Conservation (phyloP, 2,329 filamentous ascomycete genomes). For the Penicillium sp. region DNA sequence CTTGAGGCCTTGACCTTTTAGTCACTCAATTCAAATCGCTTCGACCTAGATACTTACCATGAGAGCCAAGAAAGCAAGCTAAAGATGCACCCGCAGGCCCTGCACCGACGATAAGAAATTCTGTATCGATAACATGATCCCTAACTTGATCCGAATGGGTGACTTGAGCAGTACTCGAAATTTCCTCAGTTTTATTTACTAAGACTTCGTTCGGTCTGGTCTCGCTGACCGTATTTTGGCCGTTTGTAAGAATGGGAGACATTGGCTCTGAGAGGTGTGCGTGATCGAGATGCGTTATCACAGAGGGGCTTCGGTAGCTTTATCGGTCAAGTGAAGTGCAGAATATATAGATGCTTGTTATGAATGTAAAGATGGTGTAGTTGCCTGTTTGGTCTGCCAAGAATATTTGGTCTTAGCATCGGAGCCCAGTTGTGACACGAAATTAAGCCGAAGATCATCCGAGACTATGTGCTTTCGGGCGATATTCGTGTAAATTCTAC, state of each 20-base stretch:
- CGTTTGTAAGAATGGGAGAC: background rate
- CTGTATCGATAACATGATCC: background rate
- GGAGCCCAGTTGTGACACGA: background rate
- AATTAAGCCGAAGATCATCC: background rate
- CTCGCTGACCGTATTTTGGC: background rate
- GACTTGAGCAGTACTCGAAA: background rate
- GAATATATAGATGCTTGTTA: background rate
- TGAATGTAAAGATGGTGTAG: background rate
- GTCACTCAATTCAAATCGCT: background rate
- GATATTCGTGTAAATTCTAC: background rate
- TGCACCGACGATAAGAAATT: background rate
- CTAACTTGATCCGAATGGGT: background rate
- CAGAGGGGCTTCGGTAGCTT: background rate
- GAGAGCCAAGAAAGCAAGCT: background rate
- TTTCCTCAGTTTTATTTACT: background rate
- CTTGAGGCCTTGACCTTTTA: background rate
- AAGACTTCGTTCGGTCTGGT: background rate
- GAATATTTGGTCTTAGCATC: background rate
- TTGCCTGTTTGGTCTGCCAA: background rate
- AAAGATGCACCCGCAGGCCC: conserved; percentile 4
- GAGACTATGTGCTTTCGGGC: background rate
- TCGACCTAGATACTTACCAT: background rate
- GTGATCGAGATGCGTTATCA: background rate
- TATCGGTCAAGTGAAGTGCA: background rate
- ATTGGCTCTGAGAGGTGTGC: background rate